A percentile compares a stretch with the other conserved stretches of the same genome.
These are phyloP conservation scores for Lolium rigidum DNA, from an alignment of 176 grass and related monocot species.

Conservation along the genomic window DNA sequence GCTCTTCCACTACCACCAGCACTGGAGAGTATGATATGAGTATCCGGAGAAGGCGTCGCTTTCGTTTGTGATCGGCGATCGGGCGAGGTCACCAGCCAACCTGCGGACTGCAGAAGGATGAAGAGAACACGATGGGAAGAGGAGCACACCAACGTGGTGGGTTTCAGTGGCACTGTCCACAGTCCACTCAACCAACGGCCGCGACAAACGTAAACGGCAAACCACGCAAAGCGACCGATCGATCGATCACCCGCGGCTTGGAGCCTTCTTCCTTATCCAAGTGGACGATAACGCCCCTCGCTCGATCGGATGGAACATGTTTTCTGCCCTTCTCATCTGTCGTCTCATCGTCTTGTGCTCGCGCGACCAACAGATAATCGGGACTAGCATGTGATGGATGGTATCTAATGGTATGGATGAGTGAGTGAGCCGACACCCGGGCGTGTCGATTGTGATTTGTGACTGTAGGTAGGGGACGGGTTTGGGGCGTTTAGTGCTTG, in stretches of 20 bases:
- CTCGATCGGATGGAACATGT: neutral
- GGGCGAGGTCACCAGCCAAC: neutral
- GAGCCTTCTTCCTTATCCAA: neutral
- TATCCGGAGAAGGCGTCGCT: neutral
- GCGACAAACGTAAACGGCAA: conserved; percentile 54
- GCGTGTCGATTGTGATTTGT: neutral
- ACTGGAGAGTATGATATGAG: neutral
- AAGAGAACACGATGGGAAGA: neutral
- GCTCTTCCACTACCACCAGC: neutral
- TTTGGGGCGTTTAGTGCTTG: neutral
- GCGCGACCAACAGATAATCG: neutral
- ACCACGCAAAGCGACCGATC: conserved; percentile 38
- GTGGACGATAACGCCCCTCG: neutral
- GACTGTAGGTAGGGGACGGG: neutral
- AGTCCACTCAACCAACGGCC: neutral
- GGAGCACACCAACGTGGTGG: conserved; percentile 47
- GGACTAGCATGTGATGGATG: neutral
- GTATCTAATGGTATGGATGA: neutral
- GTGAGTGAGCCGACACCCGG: neutral
- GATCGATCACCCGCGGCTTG: neutral
- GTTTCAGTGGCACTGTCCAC: neutral
- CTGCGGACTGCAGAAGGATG: neutral
- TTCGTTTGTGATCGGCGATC: neutral
- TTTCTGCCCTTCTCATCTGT: neutral
- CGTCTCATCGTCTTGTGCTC: neutral